A percentile compares a stretch with the other conserved stretches of the same genome.
These are phyloP conservation scores for Ustilaginoidea virens DNA, from an alignment of 2,329 filamentous ascomycete species.

Conservation along the genomic window DNA sequence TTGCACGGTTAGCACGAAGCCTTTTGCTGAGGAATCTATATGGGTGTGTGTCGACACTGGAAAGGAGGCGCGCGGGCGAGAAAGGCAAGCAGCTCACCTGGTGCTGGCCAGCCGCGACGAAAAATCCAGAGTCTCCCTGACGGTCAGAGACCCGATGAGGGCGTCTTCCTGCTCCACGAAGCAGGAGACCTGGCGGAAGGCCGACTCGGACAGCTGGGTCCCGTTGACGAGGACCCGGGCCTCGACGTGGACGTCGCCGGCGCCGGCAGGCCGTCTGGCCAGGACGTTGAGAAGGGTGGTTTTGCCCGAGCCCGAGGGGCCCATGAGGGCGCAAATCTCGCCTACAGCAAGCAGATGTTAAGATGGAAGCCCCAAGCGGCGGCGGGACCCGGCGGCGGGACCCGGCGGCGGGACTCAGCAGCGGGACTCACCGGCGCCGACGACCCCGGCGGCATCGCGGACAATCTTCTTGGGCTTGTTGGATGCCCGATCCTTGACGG, in stretches of 20 bases:
- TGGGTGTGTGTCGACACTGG: too few species aligned
- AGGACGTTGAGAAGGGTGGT: conserved; percentile 73
- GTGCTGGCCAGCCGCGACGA: conserved; percentile 52
- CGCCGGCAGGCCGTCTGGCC: conserved; percentile 35
- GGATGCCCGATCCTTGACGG: conserved; percentile 54
- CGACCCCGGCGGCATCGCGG: conserved; percentile 43
- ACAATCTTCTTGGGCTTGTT: conserved; percentile 49
- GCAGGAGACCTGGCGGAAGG: conserved; percentile 50
- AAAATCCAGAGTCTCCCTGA: conserved; percentile 65
- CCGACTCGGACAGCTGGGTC: conserved; percentile 28
- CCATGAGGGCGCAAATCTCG: conserved; percentile 68
- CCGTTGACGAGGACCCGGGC: conserved; percentile 46
- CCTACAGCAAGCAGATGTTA: conserved; percentile 26
- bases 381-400: too few species aligned
- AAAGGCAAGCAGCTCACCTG: conserved; percentile 21
- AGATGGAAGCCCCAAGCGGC: too few species aligned
- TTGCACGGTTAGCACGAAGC: too few species aligned
- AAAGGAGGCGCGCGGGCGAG: not conserved
- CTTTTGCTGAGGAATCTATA: too few species aligned
- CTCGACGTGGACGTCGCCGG: conserved; percentile 19
- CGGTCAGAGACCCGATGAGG: conserved; percentile 65
- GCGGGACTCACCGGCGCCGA: conserved; percentile 44
- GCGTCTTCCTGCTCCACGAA: conserved; percentile 87
- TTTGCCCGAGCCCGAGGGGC: conserved; percentile 59
- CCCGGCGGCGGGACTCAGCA: too few species aligned